phyloP scores from a whole-genome alignment of 352 stramenopile species.

The Phytophthora brassicae region DNA sequence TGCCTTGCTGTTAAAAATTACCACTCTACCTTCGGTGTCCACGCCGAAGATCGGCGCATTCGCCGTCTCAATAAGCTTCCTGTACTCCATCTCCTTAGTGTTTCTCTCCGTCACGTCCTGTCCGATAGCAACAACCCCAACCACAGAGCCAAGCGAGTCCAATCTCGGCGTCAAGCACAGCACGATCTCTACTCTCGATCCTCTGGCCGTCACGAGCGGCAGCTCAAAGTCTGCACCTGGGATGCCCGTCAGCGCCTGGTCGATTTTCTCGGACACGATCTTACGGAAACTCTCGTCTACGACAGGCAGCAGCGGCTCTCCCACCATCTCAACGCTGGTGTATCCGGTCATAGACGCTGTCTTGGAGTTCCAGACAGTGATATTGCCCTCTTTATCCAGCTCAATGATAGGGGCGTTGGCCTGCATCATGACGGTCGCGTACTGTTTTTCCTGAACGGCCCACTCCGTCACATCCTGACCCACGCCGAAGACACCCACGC shows the following conservation, averaged over 20 bases:
- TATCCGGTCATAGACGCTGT: slow-evolving; percentile 57
- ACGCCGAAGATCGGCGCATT: slow-evolving; percentile 89
- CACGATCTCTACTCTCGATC: slow-evolving; percentile 54
- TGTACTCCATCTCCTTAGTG: slow-evolving; percentile 72
- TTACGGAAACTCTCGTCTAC: slow-evolving; percentile 46
- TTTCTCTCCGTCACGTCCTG: slow-evolving; percentile 68
- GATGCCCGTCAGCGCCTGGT: slow-evolving; percentile 47
- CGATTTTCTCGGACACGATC: slow-evolving; percentile 53
- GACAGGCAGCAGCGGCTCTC: slow-evolving; percentile 43
- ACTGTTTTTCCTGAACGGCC: slow-evolving; percentile 55
- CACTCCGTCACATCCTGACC: slow-evolving; percentile 57
- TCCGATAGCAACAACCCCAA: slow-evolving; percentile 56
- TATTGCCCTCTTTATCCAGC: slow-evolving; percentile 65
- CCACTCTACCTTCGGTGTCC: slow-evolving; percentile 44
- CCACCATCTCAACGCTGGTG: slow-evolving; percentile 46
- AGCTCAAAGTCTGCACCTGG: slow-evolving; percentile 53
- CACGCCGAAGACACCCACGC: slow-evolving; percentile 55
- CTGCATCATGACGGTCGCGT: slow-evolving; percentile 69
- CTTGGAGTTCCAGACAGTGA: slow-evolving; percentile 72
- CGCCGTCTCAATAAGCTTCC: slow-evolving; percentile 82
- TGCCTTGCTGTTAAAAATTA: slow-evolving; percentile 85
- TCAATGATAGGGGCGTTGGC: slow-evolving; percentile 79
- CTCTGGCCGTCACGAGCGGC: slow-evolving; percentile 46
- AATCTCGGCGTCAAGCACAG: slow-evolving; percentile 58
- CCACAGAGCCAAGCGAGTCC: slow-evolving; percentile 35